Percentiles rank a stretch among this genome's conserved stretches.
Conservation (phyloP, 2,329 filamentous ascomycete species). For the Fusarium verrucosum region DNA sequence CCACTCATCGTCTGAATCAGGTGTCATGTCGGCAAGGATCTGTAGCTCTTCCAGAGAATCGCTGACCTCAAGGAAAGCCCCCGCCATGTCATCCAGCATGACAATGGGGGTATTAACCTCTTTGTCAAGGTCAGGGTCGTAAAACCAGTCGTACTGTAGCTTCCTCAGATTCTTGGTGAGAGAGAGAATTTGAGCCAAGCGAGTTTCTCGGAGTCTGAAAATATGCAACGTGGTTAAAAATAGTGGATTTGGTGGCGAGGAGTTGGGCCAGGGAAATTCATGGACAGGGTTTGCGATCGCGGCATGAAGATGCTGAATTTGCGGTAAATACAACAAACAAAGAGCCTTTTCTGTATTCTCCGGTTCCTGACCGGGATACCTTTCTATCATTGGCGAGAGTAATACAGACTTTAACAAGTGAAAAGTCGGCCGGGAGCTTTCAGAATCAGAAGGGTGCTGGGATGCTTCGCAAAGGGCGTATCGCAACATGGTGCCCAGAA, state of each 20-base stretch:
- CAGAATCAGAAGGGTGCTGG: background rate
- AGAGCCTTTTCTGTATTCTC: constrained; percentile 11
- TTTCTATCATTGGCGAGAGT: too few species aligned
- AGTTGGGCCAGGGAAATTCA: constrained; percentile 5
- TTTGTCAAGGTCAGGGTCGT: constrained; percentile 3
- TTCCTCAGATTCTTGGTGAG: background rate
- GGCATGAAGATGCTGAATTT: background rate
- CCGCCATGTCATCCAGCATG: background rate
- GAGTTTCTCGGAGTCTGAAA: constrained; percentile 10
- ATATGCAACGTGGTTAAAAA: constrained; percentile 4
- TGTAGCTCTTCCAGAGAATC: background rate
- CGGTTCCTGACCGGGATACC: too few species aligned
- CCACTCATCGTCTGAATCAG: rapidly evolving
- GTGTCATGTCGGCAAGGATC: background rate
- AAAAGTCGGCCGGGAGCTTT: too few species aligned
- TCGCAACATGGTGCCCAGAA: background rate
- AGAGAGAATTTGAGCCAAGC: constrained; percentile 7
- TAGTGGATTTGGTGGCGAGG: background rate
- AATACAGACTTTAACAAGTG: too few species aligned
- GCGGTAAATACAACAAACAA: constrained; percentile 13
- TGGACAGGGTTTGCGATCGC: constrained; percentile 17
- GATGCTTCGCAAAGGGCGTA: background rate
- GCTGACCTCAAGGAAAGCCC: background rate
- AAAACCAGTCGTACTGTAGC: constrained; percentile 15
- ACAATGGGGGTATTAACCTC: background rate